A percentile compares a stretch with the other conserved stretches of the same genome.
These are phyloP conservation scores for Wickerhamiella allomyrinae DNA, from an alignment of 805 yeast species.

Conservation along the genomic window DNA sequence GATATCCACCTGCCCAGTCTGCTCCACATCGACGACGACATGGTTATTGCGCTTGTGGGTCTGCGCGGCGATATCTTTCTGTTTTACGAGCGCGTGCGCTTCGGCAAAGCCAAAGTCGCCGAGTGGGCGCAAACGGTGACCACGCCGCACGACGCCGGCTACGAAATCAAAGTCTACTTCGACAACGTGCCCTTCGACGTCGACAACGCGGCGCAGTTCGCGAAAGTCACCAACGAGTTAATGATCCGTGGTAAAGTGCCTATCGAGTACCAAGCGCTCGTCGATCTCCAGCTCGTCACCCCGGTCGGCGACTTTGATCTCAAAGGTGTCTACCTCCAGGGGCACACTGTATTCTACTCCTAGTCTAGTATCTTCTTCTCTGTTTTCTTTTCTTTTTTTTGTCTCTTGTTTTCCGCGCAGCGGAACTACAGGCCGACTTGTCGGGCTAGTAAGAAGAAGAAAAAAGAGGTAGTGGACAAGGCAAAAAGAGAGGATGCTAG, in stretches of 20 bases:
- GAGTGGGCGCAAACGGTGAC: constrained; percentile 34
- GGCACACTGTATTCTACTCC: constrained; percentile 12
- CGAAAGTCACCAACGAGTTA: constrained; percentile 31
- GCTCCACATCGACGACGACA: constrained; percentile 13
- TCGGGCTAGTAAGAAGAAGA: no score
- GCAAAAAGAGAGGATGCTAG: no score
- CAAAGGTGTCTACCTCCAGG: constrained; percentile 14
- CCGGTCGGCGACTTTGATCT: constrained; percentile 24
- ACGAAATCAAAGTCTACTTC: constrained; percentile 29
- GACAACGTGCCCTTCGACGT: constrained; percentile 32
- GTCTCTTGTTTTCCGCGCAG: no score
- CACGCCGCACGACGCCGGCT: constrained; percentile 16
- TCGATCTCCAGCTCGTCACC: constrained; percentile 25
- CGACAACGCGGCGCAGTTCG: constrained; percentile 29
- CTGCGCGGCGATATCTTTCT: constrained; percentile 32
- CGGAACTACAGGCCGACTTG: no score
- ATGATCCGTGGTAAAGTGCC: constrained; percentile 29
- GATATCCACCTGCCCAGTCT: constrained; percentile 17
- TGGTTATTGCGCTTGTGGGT: constrained; percentile 23
- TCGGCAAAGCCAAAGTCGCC: constrained; percentile 31
- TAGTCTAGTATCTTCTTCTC: no score
- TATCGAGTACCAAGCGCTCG: constrained; percentile 26
- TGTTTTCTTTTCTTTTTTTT: no score
- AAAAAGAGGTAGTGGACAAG: no score
- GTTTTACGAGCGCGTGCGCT: constrained; percentile 27